Base-by-base conservation (phyloP, 2,329 filamentous ascomycete species). In the Xylariomycetidae sp. region DNA sequence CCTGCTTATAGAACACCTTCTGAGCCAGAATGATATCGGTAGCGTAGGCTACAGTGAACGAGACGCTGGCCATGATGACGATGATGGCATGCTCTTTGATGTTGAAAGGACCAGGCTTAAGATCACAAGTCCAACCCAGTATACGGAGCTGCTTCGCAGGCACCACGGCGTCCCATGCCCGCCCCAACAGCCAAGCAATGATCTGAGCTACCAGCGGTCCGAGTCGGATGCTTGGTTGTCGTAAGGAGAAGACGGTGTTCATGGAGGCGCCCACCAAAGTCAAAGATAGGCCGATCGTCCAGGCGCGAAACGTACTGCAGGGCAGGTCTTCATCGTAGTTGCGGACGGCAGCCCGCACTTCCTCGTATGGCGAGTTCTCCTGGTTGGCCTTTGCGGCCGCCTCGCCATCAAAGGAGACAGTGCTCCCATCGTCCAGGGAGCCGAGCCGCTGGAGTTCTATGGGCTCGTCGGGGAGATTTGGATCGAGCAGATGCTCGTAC, bases 11-110 rank as follows among this genome's bases (percentile, higher is more conserved):
- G 47, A 85, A 86, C 12, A 80, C 70, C 13, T 76, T 61, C 57
- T 85, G 81, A 0, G 82, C 82, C 2, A 85, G 64, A 27, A 88
- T 72, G 19, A 85, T 79, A 44, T 87, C 82, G 1, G 82, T 86
- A 1, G 81, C 80, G 47, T 87, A 87, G 4, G 81, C 79, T 5
- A 71, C 76, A 31, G 64, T 79, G 43, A 85, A 83, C 5, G 79
- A 78, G 5, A 84, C 79, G 50, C 82, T 76, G 12, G 83, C 80
- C 76, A 82, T 82, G 44, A 82, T 74, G 13, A 78, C 74, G 36
- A 84, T 81, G 39, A 84, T 70, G 25, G 75, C 61, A 51, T 83
- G 79, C 50, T 84, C 79, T 54, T 84, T 84, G 53, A 80, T 68
- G 48, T 81, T 84, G 58, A 84, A 84, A 1, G 78, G 78, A 0